These are phyloP conservation scores for Aspergillus hiratsukae DNA, from an alignment of 2,329 filamentous ascomycete genomes.

Conservation along the genomic window DNA sequence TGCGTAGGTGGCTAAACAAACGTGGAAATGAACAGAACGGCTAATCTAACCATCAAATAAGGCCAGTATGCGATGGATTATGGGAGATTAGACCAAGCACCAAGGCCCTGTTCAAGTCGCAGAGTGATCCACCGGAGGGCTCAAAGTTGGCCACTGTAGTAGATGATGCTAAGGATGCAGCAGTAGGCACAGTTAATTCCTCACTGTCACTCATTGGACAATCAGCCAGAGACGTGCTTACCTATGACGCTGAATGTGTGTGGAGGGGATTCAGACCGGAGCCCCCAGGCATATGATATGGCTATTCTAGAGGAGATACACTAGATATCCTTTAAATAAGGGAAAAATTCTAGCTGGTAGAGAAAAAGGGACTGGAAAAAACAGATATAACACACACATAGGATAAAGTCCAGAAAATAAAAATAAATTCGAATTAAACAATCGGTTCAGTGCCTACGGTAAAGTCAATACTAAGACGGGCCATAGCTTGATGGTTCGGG, in stretches of 20 bases:
- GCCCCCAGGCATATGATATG: background rate
- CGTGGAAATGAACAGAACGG: slow-evolving; percentile 25
- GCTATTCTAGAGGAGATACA: background rate
- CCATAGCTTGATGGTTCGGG: slow-evolving; percentile 14
- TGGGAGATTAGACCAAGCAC: slow-evolving; percentile 10
- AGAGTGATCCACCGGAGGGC: slow-evolving; percentile 18
- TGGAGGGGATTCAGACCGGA: background rate
- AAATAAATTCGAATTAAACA: background rate
- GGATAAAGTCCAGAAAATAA: background rate
- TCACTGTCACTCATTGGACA: background rate
- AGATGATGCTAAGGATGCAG: slow-evolving; percentile 12
- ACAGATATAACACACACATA: background rate
- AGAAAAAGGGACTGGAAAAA: background rate
- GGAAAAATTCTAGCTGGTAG: background rate
- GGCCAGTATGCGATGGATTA: background rate
- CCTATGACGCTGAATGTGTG: background rate
- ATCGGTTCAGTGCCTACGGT: background rate
- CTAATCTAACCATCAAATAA: slow-evolving; percentile 3
- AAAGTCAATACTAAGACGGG: slow-evolving; percentile 3
- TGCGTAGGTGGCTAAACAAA: slow-evolving; percentile 11
- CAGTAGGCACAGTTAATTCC: background rate
- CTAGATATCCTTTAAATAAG: background rate
- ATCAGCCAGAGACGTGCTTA: background rate
- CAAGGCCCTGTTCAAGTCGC: slow-evolving; percentile 12
- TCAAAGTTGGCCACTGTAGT: slow-evolving; percentile 14